Percentiles rank a stretch among this genome's conserved stretches.
phyloP scores from a whole-genome alignment of 768 basidiomycete genomes.

The Trametopsis cervina region DNA sequence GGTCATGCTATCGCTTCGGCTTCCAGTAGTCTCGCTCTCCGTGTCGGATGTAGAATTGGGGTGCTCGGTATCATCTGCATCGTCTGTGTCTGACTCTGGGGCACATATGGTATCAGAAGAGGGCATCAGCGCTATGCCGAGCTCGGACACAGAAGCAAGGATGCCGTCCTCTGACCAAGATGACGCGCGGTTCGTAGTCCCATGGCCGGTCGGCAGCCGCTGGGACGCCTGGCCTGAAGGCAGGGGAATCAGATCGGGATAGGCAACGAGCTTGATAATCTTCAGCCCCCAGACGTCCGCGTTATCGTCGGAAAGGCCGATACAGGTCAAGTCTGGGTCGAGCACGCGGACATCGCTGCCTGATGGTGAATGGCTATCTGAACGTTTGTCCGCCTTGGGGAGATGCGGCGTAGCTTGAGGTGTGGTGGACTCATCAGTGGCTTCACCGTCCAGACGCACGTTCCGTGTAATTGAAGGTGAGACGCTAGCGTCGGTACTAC shows the following conservation, averaged over 20 bases:
- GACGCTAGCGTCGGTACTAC: constrained; percentile 28
- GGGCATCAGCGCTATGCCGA: background rate
- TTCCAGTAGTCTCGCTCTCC: constrained; percentile 21
- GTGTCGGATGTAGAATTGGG: constrained; percentile 5
- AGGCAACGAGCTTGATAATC: constrained; percentile 71
- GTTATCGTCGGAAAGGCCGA: constrained; percentile 63
- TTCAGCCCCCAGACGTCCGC: constrained; percentile 72
- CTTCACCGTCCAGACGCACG: too few species aligned
- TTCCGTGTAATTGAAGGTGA: background rate
- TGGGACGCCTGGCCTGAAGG: too few species aligned
- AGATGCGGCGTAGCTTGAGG: background rate
- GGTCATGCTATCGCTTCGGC: constrained; percentile 20
- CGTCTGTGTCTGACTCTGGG: background rate
- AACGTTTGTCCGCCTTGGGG: constrained; percentile 14
- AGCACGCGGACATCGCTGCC: constrained; percentile 56
- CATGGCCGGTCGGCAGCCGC: too few species aligned
- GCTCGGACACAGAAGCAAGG: background rate
- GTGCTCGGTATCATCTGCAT: background rate
- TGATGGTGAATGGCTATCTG: constrained; percentile 47
- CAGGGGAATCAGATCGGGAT: constrained; percentile 63
- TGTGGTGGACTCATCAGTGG: too few species aligned
- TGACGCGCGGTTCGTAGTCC: constrained; percentile 1
- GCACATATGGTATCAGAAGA: background rate
- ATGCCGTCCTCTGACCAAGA: background rate
- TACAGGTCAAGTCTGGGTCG: constrained; percentile 66